phyloP scores from a whole-genome alignment of 2,329 filamentous ascomycete species.

The Verticillium klebahnii region DNA sequence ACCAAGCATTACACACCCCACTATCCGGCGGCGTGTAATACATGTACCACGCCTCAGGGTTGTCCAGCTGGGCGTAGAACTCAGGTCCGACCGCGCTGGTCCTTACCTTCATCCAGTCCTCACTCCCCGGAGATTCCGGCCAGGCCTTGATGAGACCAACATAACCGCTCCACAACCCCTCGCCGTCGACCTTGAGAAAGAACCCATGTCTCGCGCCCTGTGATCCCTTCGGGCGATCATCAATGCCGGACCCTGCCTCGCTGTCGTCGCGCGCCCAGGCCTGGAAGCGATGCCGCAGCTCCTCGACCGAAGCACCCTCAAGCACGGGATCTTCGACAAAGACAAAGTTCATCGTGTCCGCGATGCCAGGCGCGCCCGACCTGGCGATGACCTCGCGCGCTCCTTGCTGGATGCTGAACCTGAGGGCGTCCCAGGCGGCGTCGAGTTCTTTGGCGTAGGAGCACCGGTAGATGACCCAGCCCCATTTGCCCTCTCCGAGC shows the following conservation, averaged over 20 bases:
- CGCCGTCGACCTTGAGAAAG: conserved; percentile 11
- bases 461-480: not conserved
- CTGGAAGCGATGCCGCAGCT: conserved; percentile 9
- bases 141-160: not conserved
- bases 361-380: conserved; percentile 9
- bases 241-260: not conserved
- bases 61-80: not conserved
- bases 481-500: not conserved
- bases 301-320: conserved; percentile 10
- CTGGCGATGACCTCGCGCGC: not conserved
- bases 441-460: not conserved
- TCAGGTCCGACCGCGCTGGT: not conserved
- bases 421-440: not conserved
- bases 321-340: conserved; percentile 13
- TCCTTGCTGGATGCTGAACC: not conserved
- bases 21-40: not conserved
- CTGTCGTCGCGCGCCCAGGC: conserved; percentile 3
- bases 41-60: not conserved
- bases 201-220: conserved; percentile 7
- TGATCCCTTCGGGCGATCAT: not conserved
- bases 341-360: conserved; percentile 10
- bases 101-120: not conserved
- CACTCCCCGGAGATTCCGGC: not conserved
- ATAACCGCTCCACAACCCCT: not conserved
- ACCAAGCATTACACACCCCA: not conserved